A percentile compares a stretch with the other conserved stretches of the same genome.
These are phyloP conservation scores for Neofusicoccum sp. DNA, from an alignment of 2,329 filamentous ascomycete species.

Conservation along the genomic window DNA sequence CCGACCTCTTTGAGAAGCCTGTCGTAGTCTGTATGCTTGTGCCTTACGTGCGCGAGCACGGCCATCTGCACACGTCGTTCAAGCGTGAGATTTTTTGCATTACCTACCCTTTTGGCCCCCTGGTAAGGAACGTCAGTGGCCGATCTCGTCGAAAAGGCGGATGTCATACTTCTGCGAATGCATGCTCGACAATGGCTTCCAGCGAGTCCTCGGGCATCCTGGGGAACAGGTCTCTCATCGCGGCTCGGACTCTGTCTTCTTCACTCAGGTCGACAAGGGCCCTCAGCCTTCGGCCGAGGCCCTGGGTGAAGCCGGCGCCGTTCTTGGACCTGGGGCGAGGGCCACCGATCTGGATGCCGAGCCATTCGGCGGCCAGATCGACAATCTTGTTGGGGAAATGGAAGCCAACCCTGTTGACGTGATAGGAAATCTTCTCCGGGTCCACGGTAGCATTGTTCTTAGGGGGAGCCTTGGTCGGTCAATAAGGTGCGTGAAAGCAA, in stretches of 20 bases:
- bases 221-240: constrained; percentile 62
- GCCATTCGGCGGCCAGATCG: constrained; percentile 53
- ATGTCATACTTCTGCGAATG: constrained; percentile 55
- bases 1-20: constrained; percentile 42
- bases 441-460: constrained; percentile 52
- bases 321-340: constrained; percentile 21
- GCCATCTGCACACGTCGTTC: constrained; percentile 60
- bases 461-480: constrained; percentile 31
- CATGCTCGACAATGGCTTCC: constrained; percentile 57
- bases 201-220: constrained; percentile 60
- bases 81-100: constrained; percentile 53
- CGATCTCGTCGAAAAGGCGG: background rate
- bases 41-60: constrained; percentile 61
- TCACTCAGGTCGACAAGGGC: background rate
- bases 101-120: constrained; percentile 59
- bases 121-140: constrained; percentile 28
- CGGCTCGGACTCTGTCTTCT: constrained; percentile 54
- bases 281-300: constrained; percentile 23
- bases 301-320: constrained; percentile 32
- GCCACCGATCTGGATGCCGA: constrained; percentile 38
- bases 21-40: constrained; percentile 63
- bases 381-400: constrained; percentile 63
- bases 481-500: constrained; percentile 20
- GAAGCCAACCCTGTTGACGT: constrained; percentile 61
- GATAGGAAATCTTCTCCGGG: constrained; percentile 55